Percentiles rank a stretch among this genome's conserved stretches.
phyloP scores from a whole-genome alignment of 306 rosid genomes.

The Citrullus mucosospermus region DNA sequence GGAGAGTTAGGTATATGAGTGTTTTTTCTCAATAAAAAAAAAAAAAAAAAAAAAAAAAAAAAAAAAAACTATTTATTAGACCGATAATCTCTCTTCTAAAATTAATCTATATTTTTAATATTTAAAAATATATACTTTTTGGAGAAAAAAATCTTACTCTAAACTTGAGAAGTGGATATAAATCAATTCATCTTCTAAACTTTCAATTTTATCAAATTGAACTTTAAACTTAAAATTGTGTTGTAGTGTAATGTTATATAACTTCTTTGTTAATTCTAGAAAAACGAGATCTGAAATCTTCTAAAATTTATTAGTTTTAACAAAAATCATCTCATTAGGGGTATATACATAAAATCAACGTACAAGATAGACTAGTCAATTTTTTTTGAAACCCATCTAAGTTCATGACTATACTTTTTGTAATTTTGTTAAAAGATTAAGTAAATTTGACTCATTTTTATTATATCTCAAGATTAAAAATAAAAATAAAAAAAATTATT shows the following conservation, averaged over 20 bases:
- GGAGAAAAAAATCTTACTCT: too few relatives aligned
- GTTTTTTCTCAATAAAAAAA: neutral
- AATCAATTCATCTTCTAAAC: neutral
- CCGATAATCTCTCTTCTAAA: neutral
- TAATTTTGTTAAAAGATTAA: too few relatives aligned
- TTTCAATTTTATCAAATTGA: neutral
- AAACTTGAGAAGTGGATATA: too few relatives aligned
- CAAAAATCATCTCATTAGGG: neutral
- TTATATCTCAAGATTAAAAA: too few relatives aligned
- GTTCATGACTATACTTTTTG: too few relatives aligned
- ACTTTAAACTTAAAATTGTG: neutral
- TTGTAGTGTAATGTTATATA: neutral
- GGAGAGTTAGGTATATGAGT: neutral
- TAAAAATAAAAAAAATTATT: neutral
- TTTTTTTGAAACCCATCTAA: too few relatives aligned
- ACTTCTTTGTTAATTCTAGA: neutral
- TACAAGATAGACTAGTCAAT: too few relatives aligned
- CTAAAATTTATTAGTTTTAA: neutral
- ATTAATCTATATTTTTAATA: neutral
- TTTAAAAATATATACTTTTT: too few relatives aligned
- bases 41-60: too few relatives aligned
- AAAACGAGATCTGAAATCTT: neutral
- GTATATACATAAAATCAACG: too few relatives aligned
- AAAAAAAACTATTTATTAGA: neutral
- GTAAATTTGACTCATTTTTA: too few relatives aligned